These are phyloP conservation scores for Alternaria incomplexa DNA, from an alignment of 2,329 filamentous ascomycete genomes.

Conservation along the genomic window DNA sequence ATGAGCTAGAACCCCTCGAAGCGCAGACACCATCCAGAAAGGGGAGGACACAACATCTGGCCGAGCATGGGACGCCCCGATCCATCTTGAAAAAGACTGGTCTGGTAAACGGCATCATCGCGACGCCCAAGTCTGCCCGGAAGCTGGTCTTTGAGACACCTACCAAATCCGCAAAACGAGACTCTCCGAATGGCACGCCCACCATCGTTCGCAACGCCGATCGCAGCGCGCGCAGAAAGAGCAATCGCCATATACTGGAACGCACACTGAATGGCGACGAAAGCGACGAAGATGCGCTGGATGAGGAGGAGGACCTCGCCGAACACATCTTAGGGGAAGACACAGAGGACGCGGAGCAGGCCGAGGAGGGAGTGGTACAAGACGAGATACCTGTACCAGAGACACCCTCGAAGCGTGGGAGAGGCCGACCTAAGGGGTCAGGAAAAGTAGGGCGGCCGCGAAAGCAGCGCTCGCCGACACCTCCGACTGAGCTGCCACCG, in stretches of 20 bases:
- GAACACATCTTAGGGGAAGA: constrained; percentile 70
- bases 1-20: constrained; percentile 28
- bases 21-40: constrained; percentile 41
- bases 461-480: constrained; percentile 74
- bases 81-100: constrained; percentile 44
- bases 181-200: constrained; percentile 59
- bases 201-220: constrained; percentile 74
- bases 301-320: constrained; percentile 71
- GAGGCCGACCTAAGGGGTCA: constrained; percentile 47
- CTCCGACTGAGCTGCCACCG: constrained; percentile 79
- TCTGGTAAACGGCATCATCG: constrained; percentile 24
- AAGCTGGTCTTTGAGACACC: constrained; percentile 57
- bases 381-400: constrained; percentile 52
- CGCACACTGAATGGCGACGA: constrained; percentile 68
- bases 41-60: constrained; percentile 25
- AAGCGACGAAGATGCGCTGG: constrained; percentile 71
- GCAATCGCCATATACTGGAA: constrained; percentile 76
- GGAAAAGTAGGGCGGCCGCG: constrained; percentile 59
- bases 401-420: constrained; percentile 61
- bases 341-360: constrained; percentile 43
- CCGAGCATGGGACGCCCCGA: constrained; percentile 38
- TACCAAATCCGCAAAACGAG: constrained; percentile 43
- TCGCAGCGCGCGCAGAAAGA: constrained; percentile 86
- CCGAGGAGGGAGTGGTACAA: constrained; percentile 29
- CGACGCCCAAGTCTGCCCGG: constrained; percentile 53